Evolutionary conservation across 2,329 filamentous ascomycete species (phyloP), one percentile per base, ranked within the genome.

Genomic region (Eutypa lata): DNA sequence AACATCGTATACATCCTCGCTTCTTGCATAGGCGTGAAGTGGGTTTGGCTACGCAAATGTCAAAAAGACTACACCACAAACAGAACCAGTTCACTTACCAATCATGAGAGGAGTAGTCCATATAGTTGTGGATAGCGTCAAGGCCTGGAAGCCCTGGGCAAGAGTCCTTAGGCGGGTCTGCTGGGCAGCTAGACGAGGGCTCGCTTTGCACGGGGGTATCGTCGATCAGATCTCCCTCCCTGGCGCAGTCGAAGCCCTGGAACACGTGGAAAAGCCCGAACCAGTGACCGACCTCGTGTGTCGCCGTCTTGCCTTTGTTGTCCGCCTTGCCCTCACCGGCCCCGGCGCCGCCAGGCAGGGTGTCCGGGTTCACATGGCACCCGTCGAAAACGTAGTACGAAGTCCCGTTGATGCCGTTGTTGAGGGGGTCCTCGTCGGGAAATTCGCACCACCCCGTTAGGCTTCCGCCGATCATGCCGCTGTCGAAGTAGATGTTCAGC

Each of bases 201-300:
- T 35, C 31, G 31, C 31, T 35, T 14, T 35, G 8, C 31, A 14
- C 31, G 8, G 68, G 66, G 18, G 68, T 71, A 49, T 71, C 69
- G 37, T 60, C 53, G 24, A 71, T 57, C 46, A 53, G 56, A 51
- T 71, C 69, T 38, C 66, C 66, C 35, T 50, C 33, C 14, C 63
- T 40, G 18, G 38, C 59, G 37, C 59, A 56, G 52, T 66, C 68
- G 46, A 59, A 59, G 28, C 64, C 69, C 53, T 69, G 58, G 59
- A 71, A 71, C 46, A 68, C 69, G 61, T 71, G 68, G 51, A 61
- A 60, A 37, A 71, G 65, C 52, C 69, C 68, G 47, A 71, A 62
- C 68, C 68, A 71, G 56, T 71, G 69, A 10, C 69, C 69, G 31
- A 66, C 57, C 57, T 71, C 69, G 58, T 69, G 66, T 22, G 61